Conservation (phyloP, 163 green algal genomes). For the Scenedesmus sp. region DNA sequence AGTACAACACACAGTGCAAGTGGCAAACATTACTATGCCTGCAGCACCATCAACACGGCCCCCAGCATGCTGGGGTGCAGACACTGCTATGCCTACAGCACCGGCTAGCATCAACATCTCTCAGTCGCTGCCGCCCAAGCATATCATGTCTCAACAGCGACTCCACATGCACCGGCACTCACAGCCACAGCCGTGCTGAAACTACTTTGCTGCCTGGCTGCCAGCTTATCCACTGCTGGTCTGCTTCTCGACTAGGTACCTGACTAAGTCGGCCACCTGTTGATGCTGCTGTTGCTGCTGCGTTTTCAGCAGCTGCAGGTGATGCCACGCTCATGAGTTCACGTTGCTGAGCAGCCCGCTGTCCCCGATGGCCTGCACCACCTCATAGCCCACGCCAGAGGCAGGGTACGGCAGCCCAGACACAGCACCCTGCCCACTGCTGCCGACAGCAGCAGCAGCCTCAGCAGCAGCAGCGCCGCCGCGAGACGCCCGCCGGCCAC, state of each 20-base stretch:
- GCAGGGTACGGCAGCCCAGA: slow-evolving; percentile 34
- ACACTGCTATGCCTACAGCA: neutral
- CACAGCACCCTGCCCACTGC: neutral
- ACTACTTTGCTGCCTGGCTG: neutral
- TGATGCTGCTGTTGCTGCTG: neutral
- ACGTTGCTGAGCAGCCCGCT: slow-evolving; percentile 72
- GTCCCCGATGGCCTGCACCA: slow-evolving; percentile 74
- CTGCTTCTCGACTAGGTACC: neutral
- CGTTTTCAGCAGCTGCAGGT: neutral
- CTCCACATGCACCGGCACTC: neutral
- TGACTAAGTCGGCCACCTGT: neutral
- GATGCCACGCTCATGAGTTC: slow-evolving; percentile 52
- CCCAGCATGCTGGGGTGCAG: neutral
- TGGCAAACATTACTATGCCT: neutral
- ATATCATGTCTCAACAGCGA: neutral
- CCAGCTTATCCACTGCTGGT: neutral
- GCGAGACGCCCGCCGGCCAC: neutral
- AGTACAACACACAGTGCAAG: neutral
- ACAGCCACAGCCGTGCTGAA: neutral
- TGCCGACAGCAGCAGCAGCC: slow-evolving; percentile 16
- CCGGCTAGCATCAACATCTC: neutral
- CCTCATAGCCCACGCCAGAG: slow-evolving; percentile 77
- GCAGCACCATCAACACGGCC: neutral
- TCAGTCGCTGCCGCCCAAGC: neutral
- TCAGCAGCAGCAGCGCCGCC: neutral